Conservation (phyloP, 768 basidiomycete species). For the Serendipita sp. region DNA sequence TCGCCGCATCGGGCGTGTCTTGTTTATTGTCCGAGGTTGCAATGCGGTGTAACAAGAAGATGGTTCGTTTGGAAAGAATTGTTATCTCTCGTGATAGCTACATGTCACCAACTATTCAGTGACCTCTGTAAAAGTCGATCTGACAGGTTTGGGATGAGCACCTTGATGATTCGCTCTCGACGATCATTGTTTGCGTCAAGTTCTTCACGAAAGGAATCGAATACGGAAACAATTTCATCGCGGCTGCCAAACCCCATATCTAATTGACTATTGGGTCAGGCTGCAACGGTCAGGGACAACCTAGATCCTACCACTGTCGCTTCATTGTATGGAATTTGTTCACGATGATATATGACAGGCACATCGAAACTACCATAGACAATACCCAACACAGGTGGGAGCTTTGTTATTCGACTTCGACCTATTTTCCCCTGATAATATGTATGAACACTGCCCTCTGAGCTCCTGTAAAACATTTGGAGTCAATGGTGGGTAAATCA, state of each 20-base stretch:
- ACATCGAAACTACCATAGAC: no score
- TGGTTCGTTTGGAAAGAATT: constrained; percentile 78
- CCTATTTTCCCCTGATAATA: no score
- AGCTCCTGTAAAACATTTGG: no score
- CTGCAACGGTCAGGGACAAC: no score
- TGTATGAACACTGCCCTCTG: no score
- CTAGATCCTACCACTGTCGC: no score
- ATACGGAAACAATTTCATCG: constrained; percentile 20
- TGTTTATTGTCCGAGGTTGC: constrained; percentile 14
- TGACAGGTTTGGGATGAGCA: constrained; percentile 17
- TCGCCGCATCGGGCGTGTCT: constrained; percentile 17
- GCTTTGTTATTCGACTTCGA: no score
- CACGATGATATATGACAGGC: no score
- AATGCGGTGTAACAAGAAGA: constrained; percentile 68
- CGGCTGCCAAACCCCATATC: not conserved
- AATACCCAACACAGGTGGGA: no score
- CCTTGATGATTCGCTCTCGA: constrained; percentile 83
- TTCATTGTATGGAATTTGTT: no score
- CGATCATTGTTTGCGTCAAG: constrained; percentile 76
- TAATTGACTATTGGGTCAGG: no score
- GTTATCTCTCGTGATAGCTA: constrained; percentile 79
- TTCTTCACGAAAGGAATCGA: constrained; percentile 48
- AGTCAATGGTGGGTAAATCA: no score
- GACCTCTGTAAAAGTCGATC: not conserved
- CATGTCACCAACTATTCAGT: not conserved